Evolutionary conservation across 2,329 filamentous ascomycete species (phyloP).

Genomic region (Colletotrichum tropicicola): DNA sequence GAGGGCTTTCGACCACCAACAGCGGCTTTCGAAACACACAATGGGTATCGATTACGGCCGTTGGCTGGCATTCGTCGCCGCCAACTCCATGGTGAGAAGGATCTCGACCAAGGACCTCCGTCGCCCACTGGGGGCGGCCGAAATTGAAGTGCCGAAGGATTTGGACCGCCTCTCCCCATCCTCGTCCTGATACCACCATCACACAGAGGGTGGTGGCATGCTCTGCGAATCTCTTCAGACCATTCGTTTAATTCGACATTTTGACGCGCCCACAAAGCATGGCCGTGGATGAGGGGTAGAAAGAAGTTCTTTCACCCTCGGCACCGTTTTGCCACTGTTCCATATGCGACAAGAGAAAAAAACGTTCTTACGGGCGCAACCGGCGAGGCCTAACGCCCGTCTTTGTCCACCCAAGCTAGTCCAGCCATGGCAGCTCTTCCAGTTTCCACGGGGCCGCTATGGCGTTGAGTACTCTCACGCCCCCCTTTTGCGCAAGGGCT

Average conservation of each 20-base stretch:
- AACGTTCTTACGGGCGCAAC: slow-evolving; percentile 23
- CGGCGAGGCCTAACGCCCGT: slow-evolving; percentile 10
- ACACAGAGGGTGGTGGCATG: not conserved
- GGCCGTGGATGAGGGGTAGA: not conserved
- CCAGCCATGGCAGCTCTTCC: slow-evolving; percentile 13
- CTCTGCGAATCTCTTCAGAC: not conserved
- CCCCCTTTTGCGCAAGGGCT: not conserved
- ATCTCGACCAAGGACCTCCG: not conserved
- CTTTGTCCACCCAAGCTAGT: slow-evolving; percentile 19
- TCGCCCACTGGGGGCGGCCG: not conserved
- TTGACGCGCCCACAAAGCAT: not conserved
- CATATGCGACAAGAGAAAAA: slow-evolving; percentile 10
- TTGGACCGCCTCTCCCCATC: not conserved
- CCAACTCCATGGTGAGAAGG: not conserved
- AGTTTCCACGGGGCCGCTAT: not conserved
- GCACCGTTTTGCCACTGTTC: slow-evolving; percentile 23
- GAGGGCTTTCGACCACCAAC: slow-evolving; percentile 2
- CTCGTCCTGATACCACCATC: slow-evolving; percentile 1
- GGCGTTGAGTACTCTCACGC: slow-evolving; percentile 3
- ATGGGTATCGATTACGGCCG: slow-evolving; percentile 21
- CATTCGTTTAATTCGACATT: slow-evolving; percentile 1
- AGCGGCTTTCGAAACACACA: slow-evolving; percentile 14
- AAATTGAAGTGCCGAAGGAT: slow-evolving; percentile 3
- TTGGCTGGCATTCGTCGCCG: slow-evolving; percentile 9
- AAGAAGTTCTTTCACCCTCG: not conserved